Base-by-base conservation (phyloP, 306 rosid species). In the Notholithocarpus densiflorus region DNA sequence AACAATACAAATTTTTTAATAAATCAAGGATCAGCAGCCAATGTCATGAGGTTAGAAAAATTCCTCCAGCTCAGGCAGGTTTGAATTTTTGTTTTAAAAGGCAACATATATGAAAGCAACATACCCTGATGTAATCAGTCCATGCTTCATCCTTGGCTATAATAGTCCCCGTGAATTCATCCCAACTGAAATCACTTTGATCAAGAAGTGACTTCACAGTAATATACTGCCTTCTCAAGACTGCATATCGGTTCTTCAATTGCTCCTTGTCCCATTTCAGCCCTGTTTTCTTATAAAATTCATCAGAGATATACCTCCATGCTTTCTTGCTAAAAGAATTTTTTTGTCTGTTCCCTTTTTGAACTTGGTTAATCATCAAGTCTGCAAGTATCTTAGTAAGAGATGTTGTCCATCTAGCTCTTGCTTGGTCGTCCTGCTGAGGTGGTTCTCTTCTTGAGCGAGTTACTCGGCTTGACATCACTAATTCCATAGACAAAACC, bases 211-310 rank as follows among this genome's bases (percentile, higher is more conserved):
- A 80, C 81, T 83, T 89, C 7, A 91, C 87, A n/a, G 77, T 74
- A 29, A 72, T 12, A 73, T 89, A 87, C 84, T 87, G 91, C 84
- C 81, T 88, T 82, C 92, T 91, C 89, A 93, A 26, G 60, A 87
- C 94, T 7, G 94, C 86, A 72, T 82, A 79, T 56, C 93, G 86
- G 79, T 91, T 93, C 87, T 91, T 91, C 80, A 91, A 90, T 75
- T 93, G 92, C 54, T 91, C 98, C 87, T 81, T 88, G 74, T 88
- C 97, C 98, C 93, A 93, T 78, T 81, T 84, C 86, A 93, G 80
- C 77, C 88, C 89, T 14, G 94, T 88, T 85, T 73, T 89, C 78
- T 27, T 82, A 77, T 77, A 82, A 78, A 91, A 91, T 68, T 73
- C 94, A 66, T 88, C 92, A 77, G 90, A 87, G n/a, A 93, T 86